These are phyloP conservation scores for Xylariaceae sp. DNA, from an alignment of 2,329 filamentous ascomycete genomes.

Conservation along the genomic window DNA sequence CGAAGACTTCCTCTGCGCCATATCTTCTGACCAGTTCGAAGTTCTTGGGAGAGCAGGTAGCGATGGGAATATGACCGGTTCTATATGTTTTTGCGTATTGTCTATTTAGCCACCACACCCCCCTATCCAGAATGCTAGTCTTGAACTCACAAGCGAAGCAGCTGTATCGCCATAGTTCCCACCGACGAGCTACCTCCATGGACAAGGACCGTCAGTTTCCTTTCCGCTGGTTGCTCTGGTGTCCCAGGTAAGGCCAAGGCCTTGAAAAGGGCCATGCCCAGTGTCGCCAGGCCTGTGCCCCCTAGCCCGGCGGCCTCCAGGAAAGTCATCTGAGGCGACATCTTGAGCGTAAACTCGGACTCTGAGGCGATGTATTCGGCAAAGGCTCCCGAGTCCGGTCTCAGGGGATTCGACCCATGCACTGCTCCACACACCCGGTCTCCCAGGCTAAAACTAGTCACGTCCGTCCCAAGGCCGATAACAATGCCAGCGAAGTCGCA, in stretches of 20 bases:
- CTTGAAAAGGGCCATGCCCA: slow-evolving; percentile 42
- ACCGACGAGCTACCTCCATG: slow-evolving; percentile 53
- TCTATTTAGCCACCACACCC: too few relatives aligned
- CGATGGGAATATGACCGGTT: not conserved
- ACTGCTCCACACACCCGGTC: slow-evolving; percentile 47
- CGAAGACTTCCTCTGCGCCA: slow-evolving; percentile 1
- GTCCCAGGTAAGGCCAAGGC: slow-evolving; percentile 38
- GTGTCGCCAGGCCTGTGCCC: slow-evolving; percentile 38
- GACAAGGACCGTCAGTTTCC: slow-evolving; percentile 47
- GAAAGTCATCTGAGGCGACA: slow-evolving; percentile 42
- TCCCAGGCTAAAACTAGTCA: slow-evolving; percentile 37
- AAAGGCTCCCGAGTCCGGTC: slow-evolving; percentile 44
- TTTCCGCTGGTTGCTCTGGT: slow-evolving; percentile 25
- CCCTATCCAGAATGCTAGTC: too few relatives aligned
- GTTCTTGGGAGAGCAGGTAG: slow-evolving; percentile 9
- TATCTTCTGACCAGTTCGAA: slow-evolving; percentile 8
- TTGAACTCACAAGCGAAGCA: slow-evolving; percentile 42
- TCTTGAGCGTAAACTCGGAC: slow-evolving; percentile 40
- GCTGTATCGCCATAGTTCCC: slow-evolving; percentile 53
- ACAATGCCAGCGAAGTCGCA: slow-evolving; percentile 30
- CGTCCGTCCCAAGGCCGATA: slow-evolving; percentile 25
- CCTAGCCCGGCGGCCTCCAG: slow-evolving; percentile 41
- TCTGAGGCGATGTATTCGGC: slow-evolving; percentile 44
- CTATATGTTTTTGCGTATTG: too few relatives aligned
- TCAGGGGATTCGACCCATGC: slow-evolving; percentile 42